Percentiles rank a stretch among this genome's conserved stretches.
Conservation (phyloP, 2,329 filamentous ascomycete species). For the Pestalotiopsis sp. region DNA sequence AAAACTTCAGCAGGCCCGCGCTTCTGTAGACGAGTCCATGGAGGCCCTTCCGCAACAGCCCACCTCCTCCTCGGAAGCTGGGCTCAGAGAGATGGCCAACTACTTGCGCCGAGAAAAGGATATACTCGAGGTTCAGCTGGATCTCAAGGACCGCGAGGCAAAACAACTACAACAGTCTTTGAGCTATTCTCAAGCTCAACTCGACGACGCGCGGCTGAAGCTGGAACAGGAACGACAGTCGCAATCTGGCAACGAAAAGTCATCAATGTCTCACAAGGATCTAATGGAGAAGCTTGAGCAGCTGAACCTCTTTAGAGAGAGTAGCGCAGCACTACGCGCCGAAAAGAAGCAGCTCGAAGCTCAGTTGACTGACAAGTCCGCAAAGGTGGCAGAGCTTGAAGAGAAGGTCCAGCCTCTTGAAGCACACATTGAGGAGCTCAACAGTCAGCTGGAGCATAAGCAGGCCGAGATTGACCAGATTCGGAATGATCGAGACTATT, state of each 20-base stretch:
- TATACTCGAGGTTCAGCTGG: constrained; percentile 94
- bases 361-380: constrained; percentile 73
- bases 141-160: constrained; percentile 83
- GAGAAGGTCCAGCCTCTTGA: constrained; percentile 81
- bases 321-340: constrained; percentile 85
- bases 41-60: constrained; percentile 56
- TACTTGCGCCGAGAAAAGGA: constrained; percentile 96
- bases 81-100: constrained; percentile 85
- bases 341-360: constrained; percentile 81
- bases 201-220: constrained; percentile 87
- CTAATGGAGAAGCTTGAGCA: constrained; percentile 95
- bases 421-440: constrained; percentile 77
- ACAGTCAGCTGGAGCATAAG: constrained; percentile 78
- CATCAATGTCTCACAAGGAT: constrained; percentile 80
- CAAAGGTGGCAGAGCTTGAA: constrained; percentile 74
- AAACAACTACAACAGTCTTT: constrained; percentile 90
- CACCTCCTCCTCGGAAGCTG: constrained; percentile 66
- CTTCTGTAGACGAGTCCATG: constrained; percentile 50
- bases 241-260: constrained; percentile 73
- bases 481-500: constrained; percentile 88
- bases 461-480: constrained; percentile 88
- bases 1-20: constrained; percentile 75
- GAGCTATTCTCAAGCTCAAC: constrained; percentile 81
- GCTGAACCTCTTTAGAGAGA: constrained; percentile 94
- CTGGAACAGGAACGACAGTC: constrained; percentile 85